These are phyloP conservation scores for Boletus tomentosulus DNA, from an alignment of 768 basidiomycete genomes.

Conservation along the genomic window DNA sequence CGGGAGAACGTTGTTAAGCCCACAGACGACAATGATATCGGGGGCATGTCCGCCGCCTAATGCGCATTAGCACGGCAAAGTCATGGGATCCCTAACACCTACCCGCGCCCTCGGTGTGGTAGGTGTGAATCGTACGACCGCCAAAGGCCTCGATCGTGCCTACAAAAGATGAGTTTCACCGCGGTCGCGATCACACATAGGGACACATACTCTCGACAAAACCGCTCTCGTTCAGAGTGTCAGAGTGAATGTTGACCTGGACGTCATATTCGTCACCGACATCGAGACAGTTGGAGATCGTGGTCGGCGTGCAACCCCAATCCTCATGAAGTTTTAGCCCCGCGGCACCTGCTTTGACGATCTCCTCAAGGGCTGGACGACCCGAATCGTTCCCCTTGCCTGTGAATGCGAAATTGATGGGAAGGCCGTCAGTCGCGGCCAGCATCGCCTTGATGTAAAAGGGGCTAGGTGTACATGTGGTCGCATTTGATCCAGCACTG, in stretches of 20 bases:
- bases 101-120: slow-evolving; percentile 96
- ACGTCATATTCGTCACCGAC: slow-evolving; percentile 92
- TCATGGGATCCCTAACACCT: neutral
- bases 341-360: slow-evolving; percentile 77
- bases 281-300: slow-evolving; percentile 71
- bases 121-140: slow-evolving; percentile 90
- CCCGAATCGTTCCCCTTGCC: slow-evolving; percentile 96
- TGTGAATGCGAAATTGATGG: slow-evolving; percentile 93
- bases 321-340: slow-evolving; percentile 97
- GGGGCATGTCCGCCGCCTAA: slow-evolving; percentile 93
- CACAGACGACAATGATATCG: slow-evolving; percentile 97
- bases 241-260: slow-evolving; percentile 93
- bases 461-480: slow-evolving; percentile 85
- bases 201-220: slow-evolving; percentile 80
- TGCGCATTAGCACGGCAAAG: neutral
- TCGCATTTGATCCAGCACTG: slow-evolving; percentile 83
- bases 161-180: slow-evolving; percentile 24
- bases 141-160: slow-evolving; percentile 89
- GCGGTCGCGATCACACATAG: neutral
- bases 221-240: slow-evolving; percentile 95
- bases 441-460: slow-evolving; percentile 92
- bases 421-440: slow-evolving; percentile 81
- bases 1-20: slow-evolving; percentile 83
- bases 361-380: slow-evolving; percentile 66
- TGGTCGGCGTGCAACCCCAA: slow-evolving; percentile 89